Percentiles rank a stretch among this genome's conserved stretches.
These are phyloP conservation scores for Capronia coronata DNA, from an alignment of 2,329 filamentous ascomycete genomes.

Conservation along the genomic window DNA sequence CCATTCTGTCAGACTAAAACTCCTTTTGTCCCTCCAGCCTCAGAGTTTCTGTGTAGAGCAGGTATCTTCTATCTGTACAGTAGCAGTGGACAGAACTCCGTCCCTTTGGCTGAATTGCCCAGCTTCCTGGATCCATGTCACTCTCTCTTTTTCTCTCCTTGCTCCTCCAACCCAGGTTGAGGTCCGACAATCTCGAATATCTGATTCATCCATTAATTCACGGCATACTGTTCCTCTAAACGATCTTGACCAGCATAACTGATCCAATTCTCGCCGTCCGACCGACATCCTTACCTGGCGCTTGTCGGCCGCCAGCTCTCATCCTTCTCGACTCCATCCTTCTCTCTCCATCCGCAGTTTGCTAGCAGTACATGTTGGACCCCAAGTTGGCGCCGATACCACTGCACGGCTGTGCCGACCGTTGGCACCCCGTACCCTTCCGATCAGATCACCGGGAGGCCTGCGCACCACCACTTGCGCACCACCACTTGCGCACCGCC, in stretches of 20 bases:
- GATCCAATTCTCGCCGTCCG: background rate
- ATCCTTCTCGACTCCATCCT: background rate
- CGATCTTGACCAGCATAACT: background rate
- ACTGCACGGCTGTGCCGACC: background rate
- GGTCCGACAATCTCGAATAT: background rate
- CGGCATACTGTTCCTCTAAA: no score
- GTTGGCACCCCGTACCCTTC: background rate
- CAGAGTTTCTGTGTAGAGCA: no score
- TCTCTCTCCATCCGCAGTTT: background rate
- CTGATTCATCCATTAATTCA: no score
- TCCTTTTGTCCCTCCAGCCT: background rate
- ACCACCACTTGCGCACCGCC: slow-evolving; percentile 7
- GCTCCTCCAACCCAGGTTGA: background rate
- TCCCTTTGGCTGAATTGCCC: background rate
- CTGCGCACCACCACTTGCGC: slow-evolving; percentile 7
- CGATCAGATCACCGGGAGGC: background rate
- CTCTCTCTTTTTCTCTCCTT: background rate
- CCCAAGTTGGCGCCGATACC: no score
- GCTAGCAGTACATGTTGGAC: no score
- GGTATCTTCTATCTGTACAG: no score
- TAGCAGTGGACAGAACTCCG: background rate
- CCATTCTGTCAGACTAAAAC: background rate
- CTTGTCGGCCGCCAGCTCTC: background rate
- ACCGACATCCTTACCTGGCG: background rate
- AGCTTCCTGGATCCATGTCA: background rate